phyloP scores from a whole-genome alignment of 2,329 filamentous ascomycete genomes.

The Tetracladium maxilliforme region DNA sequence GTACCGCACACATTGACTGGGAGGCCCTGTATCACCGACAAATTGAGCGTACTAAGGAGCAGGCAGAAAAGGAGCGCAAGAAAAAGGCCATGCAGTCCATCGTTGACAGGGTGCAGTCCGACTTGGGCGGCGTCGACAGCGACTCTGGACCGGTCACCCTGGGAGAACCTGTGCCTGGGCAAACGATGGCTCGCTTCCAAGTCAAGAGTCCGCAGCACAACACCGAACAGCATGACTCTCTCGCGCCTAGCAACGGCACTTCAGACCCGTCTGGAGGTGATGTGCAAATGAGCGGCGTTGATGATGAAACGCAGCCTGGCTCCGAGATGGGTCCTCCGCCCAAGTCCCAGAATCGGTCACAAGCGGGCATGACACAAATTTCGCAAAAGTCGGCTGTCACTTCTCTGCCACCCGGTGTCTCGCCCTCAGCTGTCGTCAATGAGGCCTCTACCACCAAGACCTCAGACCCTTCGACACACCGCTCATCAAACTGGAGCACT shows the following conservation, averaged over 20 bases:
- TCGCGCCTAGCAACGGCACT: constrained; percentile 44
- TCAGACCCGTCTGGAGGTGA: constrained; percentile 37
- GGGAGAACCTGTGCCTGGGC: constrained; percentile 46
- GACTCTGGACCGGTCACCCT: constrained; percentile 38
- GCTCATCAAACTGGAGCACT: constrained; percentile 51
- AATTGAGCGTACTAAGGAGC: constrained; percentile 44
- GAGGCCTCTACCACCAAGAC: constrained; percentile 89
- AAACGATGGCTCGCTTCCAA: constrained; percentile 24
- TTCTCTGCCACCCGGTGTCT: constrained; percentile 41
- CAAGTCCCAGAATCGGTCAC: constrained; percentile 2
- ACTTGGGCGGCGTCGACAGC: no score
- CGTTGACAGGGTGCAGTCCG: constrained; percentile 27
- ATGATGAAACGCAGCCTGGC: constrained; percentile 29
- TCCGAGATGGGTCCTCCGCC: constrained; percentile 13
- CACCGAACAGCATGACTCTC: constrained; percentile 12
- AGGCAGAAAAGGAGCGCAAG: constrained; percentile 46
- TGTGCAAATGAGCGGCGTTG: constrained; percentile 44
- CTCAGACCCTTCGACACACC: constrained; percentile 51
- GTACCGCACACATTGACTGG: constrained; percentile 58
- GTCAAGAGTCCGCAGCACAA: constrained; percentile 21
- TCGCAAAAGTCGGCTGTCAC: no score
- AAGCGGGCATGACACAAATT: no score
- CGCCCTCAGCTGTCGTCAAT: constrained; percentile 50
- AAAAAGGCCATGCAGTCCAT: constrained; percentile 37
- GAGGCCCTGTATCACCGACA: constrained; percentile 69